Evolutionary conservation across 768 basidiomycete species (phyloP), one percentile per base, ranked within the genome.

Genomic region (Russula brevipes): DNA sequence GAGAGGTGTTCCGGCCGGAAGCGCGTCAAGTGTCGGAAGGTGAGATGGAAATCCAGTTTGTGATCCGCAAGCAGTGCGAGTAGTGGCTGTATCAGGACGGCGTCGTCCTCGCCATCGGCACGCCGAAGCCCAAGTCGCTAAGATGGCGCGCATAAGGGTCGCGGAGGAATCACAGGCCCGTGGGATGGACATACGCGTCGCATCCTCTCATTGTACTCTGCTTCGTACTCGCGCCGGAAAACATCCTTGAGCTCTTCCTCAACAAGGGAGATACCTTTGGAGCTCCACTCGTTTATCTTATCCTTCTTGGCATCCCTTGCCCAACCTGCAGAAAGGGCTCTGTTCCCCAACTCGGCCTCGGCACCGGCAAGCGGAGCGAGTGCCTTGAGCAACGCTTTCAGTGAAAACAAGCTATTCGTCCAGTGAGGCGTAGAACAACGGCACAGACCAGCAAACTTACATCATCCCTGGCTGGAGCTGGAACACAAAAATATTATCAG

Each of bases 291-390:
- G 8, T 81, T 75, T 44, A 90, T 68, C 63, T 82, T 80, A 19
- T 86, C 85, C 11, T 78, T 68, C 4, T 80, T 73, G 0, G 70
- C 80, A 16, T 76, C 76, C 9, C 81, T 76, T 0, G 85, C 86
- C 91, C 92, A 97, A 1, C 85, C 88, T 19, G 74, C 68, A 5
- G 75, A 68, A 9, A 84, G 78, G 49, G 82, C 82, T 57, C 79
- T 80, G 14, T 65, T 66, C 0, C 83, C 82, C 3, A 77, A 66
- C 38, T 83, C 82, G 17, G 77, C 71, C 70, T 99, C 96, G 7
- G 87, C 89, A 2, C 94, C 94, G 51, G 98, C 86, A 53, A 99
- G 76, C 4, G 93, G 93, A 0, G 90, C 81, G 17, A 97, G 84
- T 0, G 94, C 80, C 57, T 82, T 78, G n/a, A 91, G 80, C 8